These are phyloP conservation scores for Exophiala sideris DNA, from an alignment of 2,329 filamentous ascomycete species.

Conservation along the genomic window DNA sequence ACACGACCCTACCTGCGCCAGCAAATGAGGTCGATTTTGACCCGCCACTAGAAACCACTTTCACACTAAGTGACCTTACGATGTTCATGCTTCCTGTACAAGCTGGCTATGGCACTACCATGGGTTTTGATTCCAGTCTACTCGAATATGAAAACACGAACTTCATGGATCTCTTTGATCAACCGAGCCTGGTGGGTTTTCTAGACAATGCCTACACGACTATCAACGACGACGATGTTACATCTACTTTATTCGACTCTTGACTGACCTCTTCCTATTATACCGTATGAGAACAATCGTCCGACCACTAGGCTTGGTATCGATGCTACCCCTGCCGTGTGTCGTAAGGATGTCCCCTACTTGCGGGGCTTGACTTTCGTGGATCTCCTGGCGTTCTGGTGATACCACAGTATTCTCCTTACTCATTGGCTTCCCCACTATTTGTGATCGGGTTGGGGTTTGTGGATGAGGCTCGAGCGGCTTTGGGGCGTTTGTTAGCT, in stretches of 20 bases:
- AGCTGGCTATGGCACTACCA: neutral
- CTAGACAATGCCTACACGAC: neutral
- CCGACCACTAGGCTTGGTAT: neutral
- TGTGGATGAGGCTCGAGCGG: neutral
- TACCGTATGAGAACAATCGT: neutral
- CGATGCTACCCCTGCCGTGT: neutral
- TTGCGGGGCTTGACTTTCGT: neutral
- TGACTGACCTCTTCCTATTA: neutral
- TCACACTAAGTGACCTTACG: neutral
- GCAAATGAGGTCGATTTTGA: neutral
- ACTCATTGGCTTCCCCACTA: neutral
- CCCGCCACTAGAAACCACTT: neutral
- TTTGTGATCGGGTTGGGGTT: neutral
- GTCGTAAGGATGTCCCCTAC: neutral
- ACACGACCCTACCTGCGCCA: neutral
- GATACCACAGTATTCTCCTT: neutral
- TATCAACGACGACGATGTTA: neutral
- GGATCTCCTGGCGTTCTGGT: neutral
- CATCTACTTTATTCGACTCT: neutral
- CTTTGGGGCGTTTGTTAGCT: neutral
- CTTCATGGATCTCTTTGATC: neutral
- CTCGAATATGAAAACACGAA: neutral
- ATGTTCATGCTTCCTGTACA: conserved; percentile 1
- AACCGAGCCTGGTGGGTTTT: neutral
- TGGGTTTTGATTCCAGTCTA: neutral